These are phyloP conservation scores for Claviceps spartinae DNA, from an alignment of 2,329 filamentous ascomycete species.

Conservation along the genomic window DNA sequence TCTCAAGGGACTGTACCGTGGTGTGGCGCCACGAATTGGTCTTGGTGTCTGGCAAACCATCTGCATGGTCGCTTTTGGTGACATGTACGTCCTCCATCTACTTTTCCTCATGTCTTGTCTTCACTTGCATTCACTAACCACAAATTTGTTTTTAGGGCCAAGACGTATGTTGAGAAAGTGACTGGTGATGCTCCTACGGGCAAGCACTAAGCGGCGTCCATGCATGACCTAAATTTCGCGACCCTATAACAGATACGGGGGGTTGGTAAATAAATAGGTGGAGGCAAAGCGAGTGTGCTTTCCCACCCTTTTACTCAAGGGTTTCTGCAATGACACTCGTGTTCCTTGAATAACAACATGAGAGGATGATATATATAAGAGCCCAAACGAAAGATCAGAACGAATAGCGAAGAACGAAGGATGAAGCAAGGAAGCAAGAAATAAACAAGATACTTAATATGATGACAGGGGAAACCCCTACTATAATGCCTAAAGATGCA, in stretches of 20 bases:
- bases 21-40: conserved; percentile 85
- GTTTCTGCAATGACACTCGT: too few relatives aligned
- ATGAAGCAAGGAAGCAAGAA: too few relatives aligned
- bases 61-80: conserved; percentile 98
- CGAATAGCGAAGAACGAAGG: too few relatives aligned
- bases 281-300: too few relatives aligned
- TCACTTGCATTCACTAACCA: background rate
- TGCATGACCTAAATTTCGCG: background rate
- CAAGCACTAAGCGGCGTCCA: conserved; percentile 42
- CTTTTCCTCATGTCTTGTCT: background rate
- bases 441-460: too few relatives aligned
- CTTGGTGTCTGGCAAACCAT: conserved; percentile 98
- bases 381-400: too few relatives aligned
- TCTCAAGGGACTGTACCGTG: conserved; percentile 84
- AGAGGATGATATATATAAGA: too few relatives aligned
- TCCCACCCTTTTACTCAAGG: too few relatives aligned
- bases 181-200: conserved; percentile 51
- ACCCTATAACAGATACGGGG: background rate
- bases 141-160: conserved; percentile 33
- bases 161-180: conserved; percentile 52
- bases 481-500: too few relatives aligned
- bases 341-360: too few relatives aligned
- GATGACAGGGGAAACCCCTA: too few relatives aligned
- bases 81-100: conserved; percentile 56
- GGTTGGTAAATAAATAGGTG: too few relatives aligned